These are phyloP conservation scores for Yarrowia sp. DNA, from an alignment of 805 yeast species.

Conservation along the genomic window DNA sequence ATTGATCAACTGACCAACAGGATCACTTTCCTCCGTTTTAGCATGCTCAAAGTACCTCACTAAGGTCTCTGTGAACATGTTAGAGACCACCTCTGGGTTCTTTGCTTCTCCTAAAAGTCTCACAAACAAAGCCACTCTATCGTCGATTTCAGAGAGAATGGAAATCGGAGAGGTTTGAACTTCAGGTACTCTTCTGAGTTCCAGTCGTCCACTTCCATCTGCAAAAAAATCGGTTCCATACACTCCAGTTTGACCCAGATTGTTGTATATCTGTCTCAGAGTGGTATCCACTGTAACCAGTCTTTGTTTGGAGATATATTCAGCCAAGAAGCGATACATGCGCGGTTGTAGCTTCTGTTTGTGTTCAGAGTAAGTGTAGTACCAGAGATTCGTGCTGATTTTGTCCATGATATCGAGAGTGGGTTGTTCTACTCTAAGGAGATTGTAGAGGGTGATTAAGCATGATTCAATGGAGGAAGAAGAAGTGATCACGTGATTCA, in stretches of 20 bases:
- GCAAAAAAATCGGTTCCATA: constrained; percentile 4
- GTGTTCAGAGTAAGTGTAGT: constrained; percentile 6
- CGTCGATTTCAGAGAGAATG: constrained; percentile 1
- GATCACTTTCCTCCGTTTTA: not conserved
- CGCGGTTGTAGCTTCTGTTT: constrained; percentile 8
- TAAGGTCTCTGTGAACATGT: constrained; percentile 12
- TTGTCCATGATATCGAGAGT: constrained; percentile 14
- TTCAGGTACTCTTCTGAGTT: not conserved
- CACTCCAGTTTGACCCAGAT: not conserved
- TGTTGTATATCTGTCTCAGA: not conserved
- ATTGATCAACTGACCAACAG: not conserved
- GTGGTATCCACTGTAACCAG: constrained; percentile 12
- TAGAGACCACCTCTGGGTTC: constrained; percentile 2
- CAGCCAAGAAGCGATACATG: constrained; percentile 14
- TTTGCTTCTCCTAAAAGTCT: constrained; percentile 8
- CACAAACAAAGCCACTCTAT: constrained; percentile 13
- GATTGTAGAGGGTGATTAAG: not conserved
- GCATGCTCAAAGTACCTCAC: not conserved
- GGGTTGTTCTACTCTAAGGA: constrained; percentile 8
- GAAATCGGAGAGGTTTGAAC: not conserved
- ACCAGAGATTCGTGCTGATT: constrained; percentile 6
- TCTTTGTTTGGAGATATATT: constrained; percentile 8
- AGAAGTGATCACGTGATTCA: not conserved
- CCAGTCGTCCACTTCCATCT: not conserved
- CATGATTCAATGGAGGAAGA: not conserved